These are phyloP conservation scores for Rhizopogon hawkerae DNA, from an alignment of 1,284 basidiomycete species.

Conservation along the genomic window DNA sequence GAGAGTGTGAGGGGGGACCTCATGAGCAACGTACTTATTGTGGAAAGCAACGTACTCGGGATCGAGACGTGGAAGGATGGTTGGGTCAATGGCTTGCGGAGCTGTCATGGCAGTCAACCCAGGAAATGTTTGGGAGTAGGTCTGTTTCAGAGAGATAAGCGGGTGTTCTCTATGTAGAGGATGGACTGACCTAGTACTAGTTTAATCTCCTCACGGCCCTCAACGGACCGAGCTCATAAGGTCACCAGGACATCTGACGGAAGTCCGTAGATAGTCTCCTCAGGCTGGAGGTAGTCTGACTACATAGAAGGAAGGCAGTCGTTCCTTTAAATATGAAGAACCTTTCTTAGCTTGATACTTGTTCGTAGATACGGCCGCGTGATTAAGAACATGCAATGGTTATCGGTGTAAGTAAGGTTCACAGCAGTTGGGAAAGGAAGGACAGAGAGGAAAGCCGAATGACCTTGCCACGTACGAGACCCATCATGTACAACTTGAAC, in stretches of 20 bases:
- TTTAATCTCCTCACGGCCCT: conserved; percentile 2
- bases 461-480: background rate
- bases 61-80: conserved; percentile 37
- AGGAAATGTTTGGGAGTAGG: background rate
- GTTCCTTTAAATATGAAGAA: background rate
- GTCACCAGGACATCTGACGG: conserved; percentile 1
- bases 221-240: background rate
- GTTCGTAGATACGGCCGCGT: background rate
- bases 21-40: conserved; percentile 31
- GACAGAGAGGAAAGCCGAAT: background rate
- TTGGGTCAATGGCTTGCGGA: conserved; percentile 31
- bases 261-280: background rate
- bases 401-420: too few species aligned
- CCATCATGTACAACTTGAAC: too few species aligned
- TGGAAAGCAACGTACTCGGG: conserved; percentile 43
- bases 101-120: background rate
- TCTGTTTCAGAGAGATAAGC: background rate
- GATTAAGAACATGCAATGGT: background rate
- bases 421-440: too few species aligned
- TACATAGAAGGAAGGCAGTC: too few species aligned
- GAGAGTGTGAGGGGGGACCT: conserved; percentile 30
- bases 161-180: conserved; percentile 1
- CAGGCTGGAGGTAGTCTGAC: too few species aligned
- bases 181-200: background rate
- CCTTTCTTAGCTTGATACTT: background rate